Conservation (phyloP, 495 filamentous ascomycete species). For the Annulohypoxylon bovei region DNA sequence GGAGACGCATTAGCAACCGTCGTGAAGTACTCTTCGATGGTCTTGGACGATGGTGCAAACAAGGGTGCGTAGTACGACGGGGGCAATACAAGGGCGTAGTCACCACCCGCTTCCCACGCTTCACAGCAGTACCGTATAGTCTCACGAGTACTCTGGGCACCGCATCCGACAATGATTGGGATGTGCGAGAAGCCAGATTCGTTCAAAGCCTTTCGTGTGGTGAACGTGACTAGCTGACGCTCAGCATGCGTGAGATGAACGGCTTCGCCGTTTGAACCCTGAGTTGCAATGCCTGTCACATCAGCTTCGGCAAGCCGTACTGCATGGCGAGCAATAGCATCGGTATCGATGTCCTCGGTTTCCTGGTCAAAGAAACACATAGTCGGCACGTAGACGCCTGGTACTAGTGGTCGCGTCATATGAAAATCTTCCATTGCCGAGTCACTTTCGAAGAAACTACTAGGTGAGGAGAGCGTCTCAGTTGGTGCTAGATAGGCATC, state of each 20-base stretch:
- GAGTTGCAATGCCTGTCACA: constrained; percentile 81
- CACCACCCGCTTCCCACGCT: constrained; percentile 79
- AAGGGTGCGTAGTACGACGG: constrained; percentile 85
- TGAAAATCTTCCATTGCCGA: constrained; percentile 54
- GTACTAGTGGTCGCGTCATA: constrained; percentile 69
- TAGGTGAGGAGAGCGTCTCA: constrained; percentile 52
- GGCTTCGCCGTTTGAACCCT: constrained; percentile 92
- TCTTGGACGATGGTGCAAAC: constrained; percentile 64
- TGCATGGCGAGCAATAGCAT: constrained; percentile 76
- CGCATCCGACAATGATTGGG: constrained; percentile 89
- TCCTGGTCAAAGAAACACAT: constrained; percentile 86
- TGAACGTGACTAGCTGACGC: constrained; percentile 75
- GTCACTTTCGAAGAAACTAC: constrained; percentile 55
- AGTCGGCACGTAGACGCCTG: constrained; percentile 86
- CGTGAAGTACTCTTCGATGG: constrained; percentile 79
- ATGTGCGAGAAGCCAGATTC: constrained; percentile 74
- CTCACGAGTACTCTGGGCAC: constrained; percentile 85
- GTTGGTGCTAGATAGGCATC: constrained; percentile 40
- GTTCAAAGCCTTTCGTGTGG: constrained; percentile 80
- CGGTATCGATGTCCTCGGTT: constrained; percentile 80
- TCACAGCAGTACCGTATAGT: constrained; percentile 83
- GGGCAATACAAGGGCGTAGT: constrained; percentile 88
- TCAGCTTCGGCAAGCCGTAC: constrained; percentile 84
- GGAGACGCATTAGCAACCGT: constrained; percentile 73
- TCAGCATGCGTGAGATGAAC: constrained; percentile 82